Conservation (phyloP, 768 basidiomycete genomes). For the Clitopilus passeckerianus region DNA sequence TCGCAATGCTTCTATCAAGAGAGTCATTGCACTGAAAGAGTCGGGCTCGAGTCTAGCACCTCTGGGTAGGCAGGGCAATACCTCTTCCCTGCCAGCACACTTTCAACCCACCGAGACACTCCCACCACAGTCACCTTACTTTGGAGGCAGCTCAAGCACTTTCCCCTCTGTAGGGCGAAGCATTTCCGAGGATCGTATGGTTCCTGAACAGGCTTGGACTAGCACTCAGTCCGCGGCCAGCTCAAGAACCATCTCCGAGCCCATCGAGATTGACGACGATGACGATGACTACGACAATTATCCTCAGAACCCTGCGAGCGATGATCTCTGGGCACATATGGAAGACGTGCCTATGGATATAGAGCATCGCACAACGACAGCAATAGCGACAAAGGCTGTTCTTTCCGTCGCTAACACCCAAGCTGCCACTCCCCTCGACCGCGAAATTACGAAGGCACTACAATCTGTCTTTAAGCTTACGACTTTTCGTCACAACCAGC, state of each 20-base stretch:
- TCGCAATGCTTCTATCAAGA: conserved; percentile 33
- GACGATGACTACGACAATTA: conserved; percentile 14
- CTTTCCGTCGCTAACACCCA: background rate
- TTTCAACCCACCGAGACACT: too few relatives aligned
- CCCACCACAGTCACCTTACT: background rate
- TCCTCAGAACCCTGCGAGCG: conserved; percentile 33
- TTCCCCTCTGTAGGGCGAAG: background rate
- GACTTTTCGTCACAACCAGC: conserved; percentile 77
- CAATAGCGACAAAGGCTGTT: background rate
- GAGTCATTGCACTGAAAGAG: conserved; percentile 22
- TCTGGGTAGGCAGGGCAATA: background rate
- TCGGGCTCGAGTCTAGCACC: too few relatives aligned
- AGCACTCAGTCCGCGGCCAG: background rate
- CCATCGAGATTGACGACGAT: background rate
- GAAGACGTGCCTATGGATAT: conserved; percentile 24
- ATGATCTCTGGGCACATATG: conserved; percentile 41
- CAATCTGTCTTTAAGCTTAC: conserved; percentile 57
- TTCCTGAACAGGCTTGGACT: background rate
- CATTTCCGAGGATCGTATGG: background rate
- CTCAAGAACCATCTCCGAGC: background rate
- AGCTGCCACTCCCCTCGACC: conserved; percentile 18
- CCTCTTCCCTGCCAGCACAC: background rate
- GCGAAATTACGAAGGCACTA: conserved; percentile 33
- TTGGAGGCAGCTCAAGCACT: background rate
- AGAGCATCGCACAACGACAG: background rate